These are phyloP conservation scores for Anastatica hierochuntica DNA, from an alignment of 345 rosid species.

Conservation along the genomic window DNA sequence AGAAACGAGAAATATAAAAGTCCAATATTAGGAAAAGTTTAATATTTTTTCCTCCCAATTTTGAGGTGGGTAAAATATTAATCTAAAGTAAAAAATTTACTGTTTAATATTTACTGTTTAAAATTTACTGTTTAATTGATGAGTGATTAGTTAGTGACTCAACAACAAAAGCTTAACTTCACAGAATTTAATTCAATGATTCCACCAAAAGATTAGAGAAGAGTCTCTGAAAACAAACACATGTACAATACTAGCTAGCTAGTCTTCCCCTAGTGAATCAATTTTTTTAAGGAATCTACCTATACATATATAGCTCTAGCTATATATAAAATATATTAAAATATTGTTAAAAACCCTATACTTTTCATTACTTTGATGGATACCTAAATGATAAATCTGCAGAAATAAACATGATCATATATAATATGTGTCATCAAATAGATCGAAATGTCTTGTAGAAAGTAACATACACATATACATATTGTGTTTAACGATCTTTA, in stretches of 20 bases:
- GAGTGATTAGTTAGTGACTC: conserved; percentile 11
- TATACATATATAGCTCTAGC: too few relatives aligned
- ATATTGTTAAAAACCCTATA: conserved; percentile 6
- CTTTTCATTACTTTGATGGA: too few relatives aligned
- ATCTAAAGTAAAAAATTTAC: too few relatives aligned
- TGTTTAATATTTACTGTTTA: too few relatives aligned
- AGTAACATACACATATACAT: conserved; percentile 16
- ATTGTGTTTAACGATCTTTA: too few relatives aligned
- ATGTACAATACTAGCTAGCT: too few relatives aligned
- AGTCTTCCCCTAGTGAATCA: conserved; percentile 17
- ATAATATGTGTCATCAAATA: conserved; percentile 14
- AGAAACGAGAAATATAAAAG: too few relatives aligned
- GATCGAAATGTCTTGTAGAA: conserved; percentile 8
- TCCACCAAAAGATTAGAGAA: background rate
- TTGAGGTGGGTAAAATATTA: conserved; percentile 1
- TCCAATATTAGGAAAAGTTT: too few relatives aligned
- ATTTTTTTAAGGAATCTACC: conserved; percentile 17
- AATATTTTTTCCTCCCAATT: too few relatives aligned
- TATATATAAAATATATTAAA: background rate
- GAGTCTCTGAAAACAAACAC: conserved; percentile 19
- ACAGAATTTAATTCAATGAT: background rate
- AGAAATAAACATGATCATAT: conserved; percentile 15
- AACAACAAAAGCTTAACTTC: conserved; percentile 10
- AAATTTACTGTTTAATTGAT: conserved; percentile 8
- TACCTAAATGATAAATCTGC: conserved; percentile 6